These are phyloP conservation scores for Aspergillus conjunctus DNA, from an alignment of 495 filamentous ascomycete species.

Conservation along the genomic window DNA sequence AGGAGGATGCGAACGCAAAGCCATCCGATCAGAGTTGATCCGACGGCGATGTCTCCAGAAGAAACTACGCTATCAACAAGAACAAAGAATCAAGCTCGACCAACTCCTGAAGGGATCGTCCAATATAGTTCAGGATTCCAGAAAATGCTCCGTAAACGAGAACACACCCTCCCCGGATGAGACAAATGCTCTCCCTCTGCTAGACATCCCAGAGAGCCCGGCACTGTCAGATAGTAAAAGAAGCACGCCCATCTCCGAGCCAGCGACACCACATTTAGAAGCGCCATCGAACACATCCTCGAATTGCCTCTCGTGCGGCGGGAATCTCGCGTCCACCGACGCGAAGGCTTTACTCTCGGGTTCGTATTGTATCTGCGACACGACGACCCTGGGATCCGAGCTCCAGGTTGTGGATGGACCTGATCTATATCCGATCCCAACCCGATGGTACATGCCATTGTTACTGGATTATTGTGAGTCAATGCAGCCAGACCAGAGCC, in stretches of 20 bases:
- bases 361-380: neutral
- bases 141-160: neutral
- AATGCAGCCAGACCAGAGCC: no score
- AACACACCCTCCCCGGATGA: neutral
- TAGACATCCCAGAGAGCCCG: neutral
- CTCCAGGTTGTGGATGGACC: neutral
- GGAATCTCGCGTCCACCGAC: neutral
- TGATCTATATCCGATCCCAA: neutral
- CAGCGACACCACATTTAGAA: neutral
- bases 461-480: neutral
- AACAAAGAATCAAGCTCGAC: neutral
- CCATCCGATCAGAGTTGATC: neutral
- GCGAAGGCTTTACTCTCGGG: neutral
- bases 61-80: neutral
- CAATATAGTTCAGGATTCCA: neutral
- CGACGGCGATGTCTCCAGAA: constrained; percentile 1
- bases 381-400: neutral
- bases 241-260: neutral
- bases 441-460: neutral
- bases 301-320: neutral
- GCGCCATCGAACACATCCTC: neutral
- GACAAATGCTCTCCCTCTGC: neutral
- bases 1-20: neutral
- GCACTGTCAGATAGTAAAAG: neutral
- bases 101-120: neutral